Base-by-base conservation (phyloP, 2,329 filamentous ascomycete genomes). In the Hypomyces rosellus region DNA sequence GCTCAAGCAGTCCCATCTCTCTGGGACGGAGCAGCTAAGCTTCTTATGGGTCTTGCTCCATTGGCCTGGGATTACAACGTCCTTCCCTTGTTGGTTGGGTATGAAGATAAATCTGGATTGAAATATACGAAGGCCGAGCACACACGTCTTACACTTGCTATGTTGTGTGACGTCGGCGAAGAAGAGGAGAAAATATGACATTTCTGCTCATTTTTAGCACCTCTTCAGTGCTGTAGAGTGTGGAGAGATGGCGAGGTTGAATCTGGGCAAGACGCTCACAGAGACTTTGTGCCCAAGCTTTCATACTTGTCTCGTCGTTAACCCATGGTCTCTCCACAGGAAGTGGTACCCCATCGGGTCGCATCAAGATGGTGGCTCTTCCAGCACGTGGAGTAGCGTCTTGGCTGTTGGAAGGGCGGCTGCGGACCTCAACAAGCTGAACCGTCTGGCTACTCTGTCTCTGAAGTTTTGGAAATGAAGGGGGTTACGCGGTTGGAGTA, bases 91-190 rank as follows among this genome's bases (percentile, higher is more conserved):
- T 46, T 47, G 16, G 34, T 48, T 38, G 36, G 36, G 16, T 38
- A 16, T 39, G 14, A 34, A 30, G 33, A 33, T 45, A 43, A 39
- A 22, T 6, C 20, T 33, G 11, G 42, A 37, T n/a, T 22, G 43
- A 15, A 39, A 30, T 20, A 39, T 50, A 22, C 6, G 25, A 30
- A 30, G 25, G 25, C 4, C 25, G 6, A 7, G 25, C 9, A 30
- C 25, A 30, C 6, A 11, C 9, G 9, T 30, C 9, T 30, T 30
- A 6, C 25, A 7, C 9, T 30, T 30, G 52, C 40, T 37, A 52
- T 52, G 51, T 40, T 33, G 53, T 55, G 53, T 47, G 46, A 57
- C 49, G 51, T 54, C 50, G 53, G 51, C 47, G 40, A 44, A 34
- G 25, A 49, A 42, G 40, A 25, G 12, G 47, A 16, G 36, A 2